Conservation (phyloP, 805 yeast genomes). For the Saccharomycopsis fodiens region DNA sequence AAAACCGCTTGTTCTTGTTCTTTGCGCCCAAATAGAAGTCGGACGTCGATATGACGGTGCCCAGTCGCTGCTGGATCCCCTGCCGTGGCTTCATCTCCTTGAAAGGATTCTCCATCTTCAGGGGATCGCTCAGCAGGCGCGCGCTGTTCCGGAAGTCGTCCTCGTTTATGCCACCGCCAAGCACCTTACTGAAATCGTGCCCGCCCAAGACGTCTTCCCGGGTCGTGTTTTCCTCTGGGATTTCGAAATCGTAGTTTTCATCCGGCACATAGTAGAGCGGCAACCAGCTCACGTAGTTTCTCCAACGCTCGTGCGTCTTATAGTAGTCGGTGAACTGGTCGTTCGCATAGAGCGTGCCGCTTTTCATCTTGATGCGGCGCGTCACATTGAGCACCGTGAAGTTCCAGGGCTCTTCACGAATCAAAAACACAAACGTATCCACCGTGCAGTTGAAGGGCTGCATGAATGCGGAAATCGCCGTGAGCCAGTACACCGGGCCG, state of each 20-base stretch:
- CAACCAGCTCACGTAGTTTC: constrained; percentile 32
- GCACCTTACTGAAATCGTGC: constrained; percentile 19
- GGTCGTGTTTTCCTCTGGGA: constrained; percentile 21
- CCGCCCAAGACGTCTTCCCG: constrained; percentile 15
- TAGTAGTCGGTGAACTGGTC: constrained; percentile 22
- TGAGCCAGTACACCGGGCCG: constrained; percentile 56
- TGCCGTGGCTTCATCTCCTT: neutral
- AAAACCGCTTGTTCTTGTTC: constrained; percentile 1
- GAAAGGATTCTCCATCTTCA: neutral
- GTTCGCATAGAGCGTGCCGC: constrained; percentile 10
- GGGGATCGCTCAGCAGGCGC: neutral
- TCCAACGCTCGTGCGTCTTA: constrained; percentile 30
- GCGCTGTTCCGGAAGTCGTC: constrained; percentile 2
- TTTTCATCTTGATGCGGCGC: constrained; percentile 3
- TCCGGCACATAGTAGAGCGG: constrained; percentile 42
- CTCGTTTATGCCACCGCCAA: constrained; percentile 12
- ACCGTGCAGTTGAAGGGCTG: constrained; percentile 77
- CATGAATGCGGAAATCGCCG: constrained; percentile 61
- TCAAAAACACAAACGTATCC: constrained; percentile 66
- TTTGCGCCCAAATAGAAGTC: constrained; percentile 4
- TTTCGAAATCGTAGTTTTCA: constrained; percentile 6
- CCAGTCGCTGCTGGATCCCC: neutral
- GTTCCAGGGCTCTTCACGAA: constrained; percentile 77
- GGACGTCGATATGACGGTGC: constrained; percentile 4
- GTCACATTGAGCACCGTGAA: constrained; percentile 27